Evolutionary conservation across 2,329 filamentous ascomycete genomes (phyloP).

Genomic region (Fusarium brevicatenulatum): DNA sequence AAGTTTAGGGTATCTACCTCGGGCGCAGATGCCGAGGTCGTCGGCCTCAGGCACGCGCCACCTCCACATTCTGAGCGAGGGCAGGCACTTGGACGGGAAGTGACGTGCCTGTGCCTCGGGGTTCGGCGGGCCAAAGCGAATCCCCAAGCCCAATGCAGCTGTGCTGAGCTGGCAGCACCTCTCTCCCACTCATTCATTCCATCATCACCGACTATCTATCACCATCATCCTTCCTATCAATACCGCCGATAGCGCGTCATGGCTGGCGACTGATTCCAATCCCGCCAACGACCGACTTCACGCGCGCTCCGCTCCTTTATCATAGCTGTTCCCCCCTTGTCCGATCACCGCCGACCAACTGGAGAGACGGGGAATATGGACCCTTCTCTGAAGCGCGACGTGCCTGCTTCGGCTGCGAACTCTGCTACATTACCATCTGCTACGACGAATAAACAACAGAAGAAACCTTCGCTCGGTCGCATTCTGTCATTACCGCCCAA

Average conservation of each 20-base stretch:
- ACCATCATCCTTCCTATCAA: constrained; percentile 8
- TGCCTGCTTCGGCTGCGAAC: constrained; percentile 35
- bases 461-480: constrained; percentile 44
- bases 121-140: constrained; percentile 12
- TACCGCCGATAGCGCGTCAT: constrained; percentile 31
- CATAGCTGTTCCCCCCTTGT: constrained; percentile 2
- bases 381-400: constrained; percentile 34
- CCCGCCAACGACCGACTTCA: constrained; percentile 13
- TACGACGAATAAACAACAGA: constrained; percentile 17
- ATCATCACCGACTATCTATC: constrained; percentile 17
- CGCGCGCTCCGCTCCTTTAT: constrained; percentile 28
- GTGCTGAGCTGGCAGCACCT: constrained; percentile 5
- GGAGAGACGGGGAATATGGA: constrained; percentile 26
- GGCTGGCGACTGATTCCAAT: constrained; percentile 25
- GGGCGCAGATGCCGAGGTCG: constrained; percentile 25
- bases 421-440: constrained; percentile 19
- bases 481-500: constrained; percentile 68
- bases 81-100: constrained; percentile 2
- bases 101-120: constrained; percentile 42
- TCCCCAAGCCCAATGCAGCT: constrained; percentile 6
- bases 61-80: constrained; percentile 28
- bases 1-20: constrained; percentile 30
- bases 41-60: constrained; percentile 40
- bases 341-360: background rate
- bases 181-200: background rate